Conservation (phyloP, 2,329 filamentous ascomycete genomes). For the Tolypocladium album region DNA sequence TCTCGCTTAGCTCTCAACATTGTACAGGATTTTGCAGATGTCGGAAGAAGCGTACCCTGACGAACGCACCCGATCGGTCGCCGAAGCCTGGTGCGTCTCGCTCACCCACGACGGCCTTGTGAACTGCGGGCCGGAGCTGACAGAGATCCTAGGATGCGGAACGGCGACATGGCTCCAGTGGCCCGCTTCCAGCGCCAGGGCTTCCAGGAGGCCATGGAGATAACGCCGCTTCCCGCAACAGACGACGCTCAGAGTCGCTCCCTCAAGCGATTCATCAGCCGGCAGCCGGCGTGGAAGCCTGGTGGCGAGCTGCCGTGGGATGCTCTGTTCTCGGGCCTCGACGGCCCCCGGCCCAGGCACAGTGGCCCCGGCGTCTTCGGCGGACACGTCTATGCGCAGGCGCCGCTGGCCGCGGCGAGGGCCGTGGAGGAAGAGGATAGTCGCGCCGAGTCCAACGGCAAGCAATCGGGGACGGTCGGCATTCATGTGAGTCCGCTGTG, state of each 20-base stretch:
- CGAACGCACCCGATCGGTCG: neutral
- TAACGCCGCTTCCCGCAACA: slow-evolving; percentile 12
- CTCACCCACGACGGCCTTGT: neutral
- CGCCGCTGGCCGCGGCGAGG: slow-evolving; percentile 23
- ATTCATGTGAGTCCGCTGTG: slow-evolving; percentile 24
- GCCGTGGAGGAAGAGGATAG: slow-evolving; percentile 20
- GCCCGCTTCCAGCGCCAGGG: slow-evolving; percentile 10
- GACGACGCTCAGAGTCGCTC: neutral
- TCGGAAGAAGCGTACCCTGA: neutral
- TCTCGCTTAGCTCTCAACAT: too few species aligned
- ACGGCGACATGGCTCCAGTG: neutral
- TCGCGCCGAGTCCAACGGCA: slow-evolving; percentile 1
- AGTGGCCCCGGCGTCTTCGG: slow-evolving; percentile 18
- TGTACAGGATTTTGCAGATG: neutral
- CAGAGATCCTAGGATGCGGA: neutral
- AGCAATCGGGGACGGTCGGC: slow-evolving; percentile 12
- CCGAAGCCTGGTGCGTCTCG: neutral
- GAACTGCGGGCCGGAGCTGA: neutral
- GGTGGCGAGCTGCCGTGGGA: slow-evolving; percentile 20
- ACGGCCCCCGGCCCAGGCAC: slow-evolving; percentile 7
- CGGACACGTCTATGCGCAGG: slow-evolving; percentile 25
- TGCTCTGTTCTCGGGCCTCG: slow-evolving; percentile 4
- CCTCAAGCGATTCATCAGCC: slow-evolving; percentile 17
- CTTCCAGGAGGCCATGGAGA: slow-evolving; percentile 18
- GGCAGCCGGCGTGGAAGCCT: slow-evolving; percentile 20